A percentile compares a stretch with the other conserved stretches of the same genome.
These are phyloP conservation scores for Melampsora americana DNA, from an alignment of 1,284 basidiomycete species.

Conservation along the genomic window DNA sequence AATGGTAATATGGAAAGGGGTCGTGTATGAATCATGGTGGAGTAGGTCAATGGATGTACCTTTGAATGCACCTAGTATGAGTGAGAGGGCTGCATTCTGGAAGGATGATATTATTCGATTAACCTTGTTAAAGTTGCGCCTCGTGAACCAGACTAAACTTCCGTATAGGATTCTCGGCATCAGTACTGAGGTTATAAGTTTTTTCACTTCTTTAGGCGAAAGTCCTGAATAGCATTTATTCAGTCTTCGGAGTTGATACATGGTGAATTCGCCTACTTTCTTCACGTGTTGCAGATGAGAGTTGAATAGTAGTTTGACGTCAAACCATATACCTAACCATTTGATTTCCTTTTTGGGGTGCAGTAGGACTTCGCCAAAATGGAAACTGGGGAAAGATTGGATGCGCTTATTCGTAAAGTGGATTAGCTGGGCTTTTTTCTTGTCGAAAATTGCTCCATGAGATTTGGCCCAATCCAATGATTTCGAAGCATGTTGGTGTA, in stretches of 20 bases:
- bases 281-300: neutral
- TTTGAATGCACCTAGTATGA: too few relatives aligned
- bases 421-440: conserved; percentile 6
- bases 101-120: too few relatives aligned
- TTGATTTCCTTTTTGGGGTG: neutral
- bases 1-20: too few relatives aligned
- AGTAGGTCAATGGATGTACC: too few relatives aligned
- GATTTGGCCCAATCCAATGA: neutral
- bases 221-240: too few relatives aligned
- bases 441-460: conserved; percentile 24
- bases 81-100: too few relatives aligned
- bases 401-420: neutral
- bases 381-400: neutral
- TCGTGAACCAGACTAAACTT: too few relatives aligned
- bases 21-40: too few relatives aligned
- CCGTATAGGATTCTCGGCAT: neutral
- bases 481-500: neutral
- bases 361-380: neutral
- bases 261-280: neutral
- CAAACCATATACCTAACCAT: conserved; percentile 13
- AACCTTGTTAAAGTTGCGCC: too few relatives aligned
- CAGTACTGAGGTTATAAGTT: neutral
- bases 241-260: too few relatives aligned
- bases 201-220: too few relatives aligned
- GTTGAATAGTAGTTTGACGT: neutral